Evolutionary conservation across 352 stramenopile genomes (phyloP).

Genomic region (Pythium pyrilobum): DNA sequence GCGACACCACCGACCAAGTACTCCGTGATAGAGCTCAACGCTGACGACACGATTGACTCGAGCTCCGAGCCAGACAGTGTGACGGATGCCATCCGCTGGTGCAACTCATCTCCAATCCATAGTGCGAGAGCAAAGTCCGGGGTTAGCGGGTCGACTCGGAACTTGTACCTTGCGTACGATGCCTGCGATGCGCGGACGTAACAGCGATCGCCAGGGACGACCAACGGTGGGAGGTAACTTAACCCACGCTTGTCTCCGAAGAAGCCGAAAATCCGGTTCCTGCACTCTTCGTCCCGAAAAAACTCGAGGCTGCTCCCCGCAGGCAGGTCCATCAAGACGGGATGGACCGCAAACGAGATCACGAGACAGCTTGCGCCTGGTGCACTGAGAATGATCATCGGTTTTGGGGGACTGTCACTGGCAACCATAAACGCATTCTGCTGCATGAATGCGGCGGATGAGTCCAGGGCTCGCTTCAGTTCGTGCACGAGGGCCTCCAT

Average conservation of each 20-base stretch:
- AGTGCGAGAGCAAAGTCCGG: slow-evolving; percentile 65
- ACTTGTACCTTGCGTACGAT: slow-evolving; percentile 73
- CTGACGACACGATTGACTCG: slow-evolving; percentile 48
- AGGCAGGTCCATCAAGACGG: slow-evolving; percentile 74
- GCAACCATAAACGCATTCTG: slow-evolving; percentile 53
- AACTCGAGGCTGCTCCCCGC: slow-evolving; percentile 67
- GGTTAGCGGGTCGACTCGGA: slow-evolving; percentile 65
- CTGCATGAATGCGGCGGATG: slow-evolving; percentile 39
- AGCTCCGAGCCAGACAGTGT: slow-evolving; percentile 56
- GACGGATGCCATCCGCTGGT: slow-evolving; percentile 45
- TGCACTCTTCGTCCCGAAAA: slow-evolving; percentile 58
- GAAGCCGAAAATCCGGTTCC: slow-evolving; percentile 60
- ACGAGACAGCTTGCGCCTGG: slow-evolving; percentile 61
- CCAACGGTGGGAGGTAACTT: slow-evolving; percentile 56
- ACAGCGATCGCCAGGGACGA: slow-evolving; percentile 54
- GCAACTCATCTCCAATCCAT: slow-evolving; percentile 66
- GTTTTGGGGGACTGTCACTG: slow-evolving; percentile 63
- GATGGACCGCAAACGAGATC: slow-evolving; percentile 75
- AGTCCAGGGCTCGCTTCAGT: slow-evolving; percentile 44
- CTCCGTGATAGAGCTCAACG: slow-evolving; percentile 41
- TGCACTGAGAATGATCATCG: slow-evolving; percentile 51
- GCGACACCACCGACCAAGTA: slow-evolving; percentile 33
- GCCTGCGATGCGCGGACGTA: slow-evolving; percentile 61
- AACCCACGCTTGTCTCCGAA: slow-evolving; percentile 70
- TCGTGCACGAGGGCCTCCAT: slow-evolving; percentile 58